Evolutionary conservation across 2,329 filamentous ascomycete genomes (phyloP).

Genomic region (Colletotrichum echinochloae): DNA sequence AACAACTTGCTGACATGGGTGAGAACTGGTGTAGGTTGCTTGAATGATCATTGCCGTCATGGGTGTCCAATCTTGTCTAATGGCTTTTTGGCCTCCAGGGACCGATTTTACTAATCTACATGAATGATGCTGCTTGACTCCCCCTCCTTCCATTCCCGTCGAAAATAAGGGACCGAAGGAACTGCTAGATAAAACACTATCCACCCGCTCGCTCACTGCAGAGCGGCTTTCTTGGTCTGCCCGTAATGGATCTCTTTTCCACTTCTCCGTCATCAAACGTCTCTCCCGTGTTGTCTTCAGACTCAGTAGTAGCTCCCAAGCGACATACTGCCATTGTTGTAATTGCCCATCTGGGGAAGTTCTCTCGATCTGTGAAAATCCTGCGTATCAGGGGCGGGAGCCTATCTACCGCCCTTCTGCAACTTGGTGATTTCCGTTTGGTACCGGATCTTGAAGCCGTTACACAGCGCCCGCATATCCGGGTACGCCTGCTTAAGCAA

Average conservation of each 20-base stretch:
- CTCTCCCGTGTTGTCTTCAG: neutral
- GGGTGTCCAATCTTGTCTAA: constrained; percentile 12
- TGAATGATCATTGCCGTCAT: neutral
- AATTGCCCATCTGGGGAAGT: neutral
- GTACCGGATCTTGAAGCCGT: constrained; percentile 92
- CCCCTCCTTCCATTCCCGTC: neutral
- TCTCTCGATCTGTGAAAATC: neutral
- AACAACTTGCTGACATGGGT: neutral
- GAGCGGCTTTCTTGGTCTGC: neutral
- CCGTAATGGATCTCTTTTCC: neutral
- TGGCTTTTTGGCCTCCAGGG: neutral
- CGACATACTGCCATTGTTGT: neutral
- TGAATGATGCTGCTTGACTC: constrained; percentile 15
- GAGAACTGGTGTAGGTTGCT: too few relatives aligned
- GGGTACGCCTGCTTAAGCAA: constrained; percentile 90
- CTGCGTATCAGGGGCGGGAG: constrained; percentile 1
- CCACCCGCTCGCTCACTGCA: constrained; percentile 4
- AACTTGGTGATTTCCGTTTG: constrained; percentile 75
- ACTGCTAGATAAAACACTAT: constrained; percentile 13
- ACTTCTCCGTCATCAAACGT: constrained; percentile 8
- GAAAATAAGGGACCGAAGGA: constrained; percentile 1
- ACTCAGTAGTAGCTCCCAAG: constrained; percentile 8
- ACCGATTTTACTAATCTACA: constrained; percentile 20
- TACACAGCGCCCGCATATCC: constrained; percentile 94
- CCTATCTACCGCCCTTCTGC: constrained; percentile 47